Base-by-base conservation (phyloP, 768 basidiomycete genomes). In the Boletus coccyginus region DNA sequence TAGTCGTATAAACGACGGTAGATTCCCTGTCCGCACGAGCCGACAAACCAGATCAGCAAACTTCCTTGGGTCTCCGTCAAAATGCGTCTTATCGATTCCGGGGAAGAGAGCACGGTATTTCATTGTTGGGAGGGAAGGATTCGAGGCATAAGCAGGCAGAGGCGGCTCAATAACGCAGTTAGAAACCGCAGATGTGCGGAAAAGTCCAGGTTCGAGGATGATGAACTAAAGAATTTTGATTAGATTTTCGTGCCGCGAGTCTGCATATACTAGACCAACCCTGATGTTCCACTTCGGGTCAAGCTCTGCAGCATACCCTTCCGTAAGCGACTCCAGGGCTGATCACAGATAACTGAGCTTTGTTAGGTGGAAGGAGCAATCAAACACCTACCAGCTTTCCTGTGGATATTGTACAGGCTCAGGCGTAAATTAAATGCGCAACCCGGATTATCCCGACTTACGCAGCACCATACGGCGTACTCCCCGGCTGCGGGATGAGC, bases 231-330 rank as follows among this genome's bases (percentile, higher is more conserved):
- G 19, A 32, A 29, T 33, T 16, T 11, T 14, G 16, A 19, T 61
- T 51, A 59, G 33, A 36, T 11, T 19, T 31, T 55, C 10, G 19
- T n/a, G n/a, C 31, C 24, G 27, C 12, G 24, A 31, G 7, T 2
- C 31, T 29, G 12, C 6, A 3, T 35, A 27, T 32, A 43, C n/a
- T 8, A 16, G 21, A 56, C 63, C 19, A 38, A 70, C 73, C 58
- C 63, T 75, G 60, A 74, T 73, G 56, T 72, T 67, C 74, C 74
- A 74, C 9, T 52, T 59, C 2, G 74, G 74, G 45, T 74, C 70
- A 12, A 74, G 62, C 41, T 74, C 73, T 50, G 52, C 47, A 24
- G 60, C 66, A 5, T 73, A 64, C 6, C 66, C 60, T 48, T 75
- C 69, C 3, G 66, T 68, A 21, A 74, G 56, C 4, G 64, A 58